Conservation (phyloP, 139 green algal species). For the Chlamydomonas applanata region DNA sequence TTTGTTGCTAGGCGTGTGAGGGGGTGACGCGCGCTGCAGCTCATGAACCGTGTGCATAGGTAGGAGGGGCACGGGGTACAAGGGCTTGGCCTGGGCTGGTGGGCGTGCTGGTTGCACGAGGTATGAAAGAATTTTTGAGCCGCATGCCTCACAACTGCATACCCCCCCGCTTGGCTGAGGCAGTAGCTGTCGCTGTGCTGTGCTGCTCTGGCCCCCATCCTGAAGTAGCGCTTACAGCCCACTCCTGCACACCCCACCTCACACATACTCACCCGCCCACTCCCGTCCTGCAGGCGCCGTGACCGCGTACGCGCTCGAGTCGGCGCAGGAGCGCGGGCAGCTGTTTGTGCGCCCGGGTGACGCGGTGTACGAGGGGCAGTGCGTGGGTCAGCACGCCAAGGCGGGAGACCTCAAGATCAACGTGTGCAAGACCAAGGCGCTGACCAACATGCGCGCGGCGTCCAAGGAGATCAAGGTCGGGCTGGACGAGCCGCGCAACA, state of each 20-base stretch:
- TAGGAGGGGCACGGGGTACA: too few relatives aligned
- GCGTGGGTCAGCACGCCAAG: conserved; percentile 94
- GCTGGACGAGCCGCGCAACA: conserved; percentile 70
- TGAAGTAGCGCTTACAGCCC: background rate
- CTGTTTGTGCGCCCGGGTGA: conserved; percentile 88
- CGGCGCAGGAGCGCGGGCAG: conserved; percentile 84
- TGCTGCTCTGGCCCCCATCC: background rate
- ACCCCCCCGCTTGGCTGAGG: too few relatives aligned
- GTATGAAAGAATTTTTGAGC: too few relatives aligned
- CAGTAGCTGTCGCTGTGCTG: too few relatives aligned
- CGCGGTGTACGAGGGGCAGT: conserved; percentile 91
- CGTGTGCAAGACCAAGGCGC: conserved; percentile 94
- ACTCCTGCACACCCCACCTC: background rate
- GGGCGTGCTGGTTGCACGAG: too few relatives aligned
- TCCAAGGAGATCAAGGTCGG: conserved; percentile 65
- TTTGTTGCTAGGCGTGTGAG: background rate
- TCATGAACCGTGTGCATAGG: too few relatives aligned
- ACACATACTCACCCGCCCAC: too few relatives aligned
- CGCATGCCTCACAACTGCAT: too few relatives aligned
- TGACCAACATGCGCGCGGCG: conserved; percentile 87
- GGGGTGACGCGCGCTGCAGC: too few relatives aligned
- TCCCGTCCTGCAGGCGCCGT: too few relatives aligned
- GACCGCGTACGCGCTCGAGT: conserved; percentile 89
- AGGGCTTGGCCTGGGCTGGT: too few relatives aligned
- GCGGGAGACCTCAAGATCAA: conserved; percentile 94